Evolutionary conservation across 2,329 filamentous ascomycete species (phyloP).

Genomic region (Clonostachys rhizophaga): DNA sequence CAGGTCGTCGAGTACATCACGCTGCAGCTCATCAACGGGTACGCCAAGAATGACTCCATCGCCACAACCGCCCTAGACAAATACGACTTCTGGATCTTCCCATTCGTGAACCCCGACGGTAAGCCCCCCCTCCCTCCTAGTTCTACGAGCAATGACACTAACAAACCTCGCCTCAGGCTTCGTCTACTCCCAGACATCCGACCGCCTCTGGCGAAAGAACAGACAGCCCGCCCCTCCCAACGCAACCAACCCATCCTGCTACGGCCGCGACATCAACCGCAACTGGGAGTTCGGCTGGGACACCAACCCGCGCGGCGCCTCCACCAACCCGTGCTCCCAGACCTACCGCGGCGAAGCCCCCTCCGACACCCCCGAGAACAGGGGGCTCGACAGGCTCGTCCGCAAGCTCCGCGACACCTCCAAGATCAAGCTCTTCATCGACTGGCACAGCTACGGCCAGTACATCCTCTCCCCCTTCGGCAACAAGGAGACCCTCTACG

Average conservation of each 20-base stretch:
- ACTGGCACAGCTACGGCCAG: constrained; percentile 41
- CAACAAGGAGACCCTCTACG: constrained; percentile 32
- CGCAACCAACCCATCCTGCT: constrained; percentile 21
- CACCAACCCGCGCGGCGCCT: constrained; percentile 33
- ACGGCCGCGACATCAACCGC: constrained; percentile 48
- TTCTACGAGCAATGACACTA: background rate
- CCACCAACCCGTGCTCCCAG: constrained; percentile 41
- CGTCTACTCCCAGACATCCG: constrained; percentile 35
- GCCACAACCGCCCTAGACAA: constrained; percentile 41
- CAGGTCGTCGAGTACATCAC: constrained; percentile 41
- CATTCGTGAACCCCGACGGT: constrained; percentile 43
- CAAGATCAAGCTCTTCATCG: constrained; percentile 39
- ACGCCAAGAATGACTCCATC: constrained; percentile 23
- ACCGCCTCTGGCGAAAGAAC: constrained; percentile 50
- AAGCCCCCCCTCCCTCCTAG: background rate
- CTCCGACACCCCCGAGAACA: constrained; percentile 39
- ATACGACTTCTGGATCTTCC: constrained; percentile 53
- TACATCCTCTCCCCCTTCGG: constrained; percentile 38
- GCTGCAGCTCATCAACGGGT: constrained; percentile 35
- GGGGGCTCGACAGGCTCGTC: constrained; percentile 28
- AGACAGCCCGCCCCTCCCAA: constrained; percentile 26
- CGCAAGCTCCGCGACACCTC: constrained; percentile 19
- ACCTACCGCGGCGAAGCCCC: constrained; percentile 33
- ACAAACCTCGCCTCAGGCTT: constrained; percentile 24
- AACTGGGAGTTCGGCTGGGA: constrained; percentile 49